Percentiles rank a stretch among this genome's conserved stretches.
Conservation (phyloP, 139 green algal species). For the Cymbomonas tetramitiformis region DNA sequence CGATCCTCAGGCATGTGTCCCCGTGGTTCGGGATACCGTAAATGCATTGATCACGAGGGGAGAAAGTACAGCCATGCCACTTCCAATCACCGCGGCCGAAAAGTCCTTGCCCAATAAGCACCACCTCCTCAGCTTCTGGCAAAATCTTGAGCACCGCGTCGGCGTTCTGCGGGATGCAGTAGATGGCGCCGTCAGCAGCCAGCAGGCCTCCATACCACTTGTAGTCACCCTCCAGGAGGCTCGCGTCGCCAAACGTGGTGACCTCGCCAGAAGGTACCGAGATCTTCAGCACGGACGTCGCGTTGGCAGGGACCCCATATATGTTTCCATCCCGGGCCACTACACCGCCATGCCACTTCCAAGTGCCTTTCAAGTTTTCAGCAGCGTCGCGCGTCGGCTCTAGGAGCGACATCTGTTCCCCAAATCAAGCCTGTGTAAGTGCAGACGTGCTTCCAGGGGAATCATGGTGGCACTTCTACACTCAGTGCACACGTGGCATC, state of each 20-base stretch:
- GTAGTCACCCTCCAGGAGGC: background rate
- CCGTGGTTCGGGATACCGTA: background rate
- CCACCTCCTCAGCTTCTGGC: background rate
- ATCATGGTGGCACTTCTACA: too few species aligned
- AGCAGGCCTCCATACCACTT: slow-evolving; percentile 20
- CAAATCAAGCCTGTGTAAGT: too few species aligned
- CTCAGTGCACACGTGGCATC: too few species aligned
- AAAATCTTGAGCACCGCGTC: slow-evolving; percentile 12
- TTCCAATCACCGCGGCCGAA: background rate
- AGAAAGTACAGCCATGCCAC: slow-evolving; percentile 5
- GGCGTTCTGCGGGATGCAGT: slow-evolving; percentile 10
- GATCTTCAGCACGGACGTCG: slow-evolving; percentile 14
- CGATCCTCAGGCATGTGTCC: slow-evolving; percentile 1
- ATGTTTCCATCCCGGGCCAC: slow-evolving; percentile 5
- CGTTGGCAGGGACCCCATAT: slow-evolving; percentile 8
- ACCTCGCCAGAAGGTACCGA: background rate
- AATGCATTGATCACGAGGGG: background rate
- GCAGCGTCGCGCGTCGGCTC: too few species aligned
- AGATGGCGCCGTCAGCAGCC: slow-evolving; percentile 4
- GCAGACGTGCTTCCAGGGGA: too few species aligned
- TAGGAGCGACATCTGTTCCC: background rate
- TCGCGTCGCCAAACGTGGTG: slow-evolving; percentile 1
- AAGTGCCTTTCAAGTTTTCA: background rate
- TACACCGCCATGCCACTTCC: slow-evolving; percentile 19
- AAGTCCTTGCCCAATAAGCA: background rate